Conservation (phyloP, 2,329 filamentous ascomycete species). For the Clonostachys solani region DNA sequence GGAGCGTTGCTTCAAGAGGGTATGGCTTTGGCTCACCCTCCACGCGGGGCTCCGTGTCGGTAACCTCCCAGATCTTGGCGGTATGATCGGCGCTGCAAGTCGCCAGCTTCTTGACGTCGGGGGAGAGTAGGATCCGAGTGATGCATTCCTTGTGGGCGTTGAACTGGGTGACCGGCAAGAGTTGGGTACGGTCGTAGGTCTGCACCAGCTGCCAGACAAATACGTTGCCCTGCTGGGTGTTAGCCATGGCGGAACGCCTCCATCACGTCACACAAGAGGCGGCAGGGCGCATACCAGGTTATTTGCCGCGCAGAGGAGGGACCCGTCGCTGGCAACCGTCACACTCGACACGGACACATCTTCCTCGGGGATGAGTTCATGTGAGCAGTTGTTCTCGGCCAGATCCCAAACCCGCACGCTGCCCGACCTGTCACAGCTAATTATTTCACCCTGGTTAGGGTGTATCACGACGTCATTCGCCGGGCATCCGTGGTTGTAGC, state of each 20-base stretch:
- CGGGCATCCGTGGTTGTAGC: slow-evolving; percentile 83
- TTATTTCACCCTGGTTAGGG: slow-evolving; percentile 96
- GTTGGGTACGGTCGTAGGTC: slow-evolving; percentile 73
- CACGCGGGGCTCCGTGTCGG: slow-evolving; percentile 55
- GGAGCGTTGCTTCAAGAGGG: slow-evolving; percentile 80
- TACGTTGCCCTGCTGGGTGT: slow-evolving; percentile 70
- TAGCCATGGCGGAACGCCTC: neutral
- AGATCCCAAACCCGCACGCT: slow-evolving; percentile 96
- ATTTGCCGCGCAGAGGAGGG: slow-evolving; percentile 88
- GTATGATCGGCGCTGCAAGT: slow-evolving; percentile 93
- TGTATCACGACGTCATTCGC: slow-evolving; percentile 99
- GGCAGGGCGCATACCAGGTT: slow-evolving; percentile 59
- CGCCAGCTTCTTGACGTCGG: slow-evolving; percentile 89
- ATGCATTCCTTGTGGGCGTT: slow-evolving; percentile 89
- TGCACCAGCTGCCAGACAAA: slow-evolving; percentile 96
- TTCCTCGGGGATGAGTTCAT: slow-evolving; percentile 94
- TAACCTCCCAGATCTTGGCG: slow-evolving; percentile 92
- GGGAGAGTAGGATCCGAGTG: slow-evolving; percentile 84
- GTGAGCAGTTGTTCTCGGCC: slow-evolving; percentile 93
- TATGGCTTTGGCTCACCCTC: slow-evolving; percentile 54
- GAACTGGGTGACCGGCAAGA: slow-evolving; percentile 85
- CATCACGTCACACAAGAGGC: neutral
- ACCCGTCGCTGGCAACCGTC: slow-evolving; percentile 91
- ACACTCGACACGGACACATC: slow-evolving; percentile 92
- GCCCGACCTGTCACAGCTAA: slow-evolving; percentile 89